A percentile compares a stretch with the other conserved stretches of the same genome.
Conservation (phyloP, 768 basidiomycete species). For the Boletellus ananiceps region DNA sequence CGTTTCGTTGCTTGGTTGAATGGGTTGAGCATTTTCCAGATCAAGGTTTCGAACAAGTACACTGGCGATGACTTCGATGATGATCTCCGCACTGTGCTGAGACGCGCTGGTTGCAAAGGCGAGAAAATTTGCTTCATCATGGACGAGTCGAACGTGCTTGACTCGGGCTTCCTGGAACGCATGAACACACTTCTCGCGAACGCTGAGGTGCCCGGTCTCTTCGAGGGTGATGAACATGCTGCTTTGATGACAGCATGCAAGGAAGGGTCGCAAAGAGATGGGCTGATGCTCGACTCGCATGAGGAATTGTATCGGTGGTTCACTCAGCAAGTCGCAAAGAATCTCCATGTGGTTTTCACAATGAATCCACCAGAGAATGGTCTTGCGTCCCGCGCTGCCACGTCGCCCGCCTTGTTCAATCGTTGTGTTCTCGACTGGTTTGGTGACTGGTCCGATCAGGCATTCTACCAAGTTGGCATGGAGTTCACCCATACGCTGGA, state of each 20-base stretch:
- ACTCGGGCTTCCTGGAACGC: conserved; percentile 98
- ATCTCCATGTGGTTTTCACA: conserved; percentile 97
- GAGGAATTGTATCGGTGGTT: conserved; percentile 99
- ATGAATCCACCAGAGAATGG: conserved; percentile 99
- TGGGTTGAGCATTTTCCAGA: conserved; percentile 97
- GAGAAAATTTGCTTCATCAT: conserved; percentile 99
- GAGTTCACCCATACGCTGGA: conserved; percentile 95
- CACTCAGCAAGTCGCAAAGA: conserved; percentile 96
- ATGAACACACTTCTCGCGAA: conserved; percentile 99
- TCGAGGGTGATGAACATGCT: conserved; percentile 98
- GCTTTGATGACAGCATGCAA: conserved; percentile 99
- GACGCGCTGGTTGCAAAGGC: conserved; percentile 94
- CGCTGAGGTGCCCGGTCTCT: conserved; percentile 99
- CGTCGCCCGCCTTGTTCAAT: conserved; percentile 97
- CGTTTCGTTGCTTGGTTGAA: conserved; percentile 99
- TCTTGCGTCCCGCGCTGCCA: conserved; percentile 91
- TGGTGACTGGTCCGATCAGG: conserved; percentile 98
- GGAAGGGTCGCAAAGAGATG: conserved; percentile 98
- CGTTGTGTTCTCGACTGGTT: conserved; percentile 99
- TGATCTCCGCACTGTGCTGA: conserved; percentile 90
- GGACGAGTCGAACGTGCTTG: conserved; percentile 99
- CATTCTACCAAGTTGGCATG: conserved; percentile 95
- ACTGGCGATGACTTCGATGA: conserved; percentile 99
- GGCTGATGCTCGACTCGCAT: conserved; percentile 95
- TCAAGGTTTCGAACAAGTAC: conserved; percentile 99